Evolutionary conservation across 2,329 filamentous ascomycete species (phyloP), one percentile per base, ranked within the genome.

Genomic region (Penicillium sp.): DNA sequence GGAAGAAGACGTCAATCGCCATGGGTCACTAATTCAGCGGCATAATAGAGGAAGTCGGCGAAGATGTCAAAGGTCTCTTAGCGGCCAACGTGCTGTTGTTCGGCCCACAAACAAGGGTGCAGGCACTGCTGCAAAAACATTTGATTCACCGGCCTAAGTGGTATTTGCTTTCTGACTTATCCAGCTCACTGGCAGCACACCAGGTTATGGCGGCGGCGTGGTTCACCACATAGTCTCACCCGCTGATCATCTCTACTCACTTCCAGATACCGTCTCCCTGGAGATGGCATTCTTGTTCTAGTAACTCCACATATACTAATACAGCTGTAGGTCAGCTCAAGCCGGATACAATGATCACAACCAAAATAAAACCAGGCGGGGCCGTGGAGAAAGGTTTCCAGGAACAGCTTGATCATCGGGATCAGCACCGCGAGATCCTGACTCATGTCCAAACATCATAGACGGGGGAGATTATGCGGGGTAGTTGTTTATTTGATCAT

Each of bases 1-100:
- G 76, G 28, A 80, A 82, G 53, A 73, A 70, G 0, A 74, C 81
- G 30, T 84, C 83, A 2, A 73, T 86, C 14, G 82, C 77, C 0
- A 73, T 87, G 8, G 84, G 84, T 20, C 83, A 87, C 62, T 84
- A 87, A 63, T 83, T 87, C 65, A 79, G 76, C 2, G 84, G 84
- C 14, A 75, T 77, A 1, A 74, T 87, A 27, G 72, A 76, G 2
- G 81, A 84, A 58, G 70, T 87, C 24, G 83, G 83, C 0, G 63
- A 74, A 0, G 74, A 70, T 1, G 77, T 82, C 3, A 56, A 54
- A 16, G 20, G 48, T 64, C 69, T 85, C 42, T 73, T 33, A 62
- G 76, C 1, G 83, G 83, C 1, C 78, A 86, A 54, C 70, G 75
- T 24, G 81, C 84, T 18, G 79, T 77, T 5, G 75, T 86, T 3